Conservation (phyloP, 768 basidiomycete species). For the Dentipellis sp. region DNA sequence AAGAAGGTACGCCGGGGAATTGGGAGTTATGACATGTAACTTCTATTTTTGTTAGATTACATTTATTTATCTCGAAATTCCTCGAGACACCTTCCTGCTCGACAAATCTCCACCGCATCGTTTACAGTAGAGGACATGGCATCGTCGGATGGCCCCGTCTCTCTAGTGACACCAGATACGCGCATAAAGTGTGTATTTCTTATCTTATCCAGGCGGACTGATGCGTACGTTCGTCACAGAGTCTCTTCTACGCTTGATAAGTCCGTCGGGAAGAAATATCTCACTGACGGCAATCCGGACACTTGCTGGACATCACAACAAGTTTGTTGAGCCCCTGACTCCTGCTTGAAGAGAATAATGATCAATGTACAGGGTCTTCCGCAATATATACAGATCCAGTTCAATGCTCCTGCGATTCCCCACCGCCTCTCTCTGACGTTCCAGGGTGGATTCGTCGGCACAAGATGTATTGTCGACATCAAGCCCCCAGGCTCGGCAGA, state of each 20-base stretch:
- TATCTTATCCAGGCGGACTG: too few species aligned
- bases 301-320: conserved; percentile 84
- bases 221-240: conserved; percentile 26
- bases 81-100: not conserved
- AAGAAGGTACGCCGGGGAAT: not conserved
- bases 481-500: conserved; percentile 20
- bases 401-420: conserved; percentile 43
- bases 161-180: conserved; percentile 11
- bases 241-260: conserved; percentile 78
- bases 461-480: conserved; percentile 31
- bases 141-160: not conserved
- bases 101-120: not conserved
- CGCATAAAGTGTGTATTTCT: conserved; percentile 8
- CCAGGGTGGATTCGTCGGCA: conserved; percentile 84
- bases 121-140: not conserved
- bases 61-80: not conserved
- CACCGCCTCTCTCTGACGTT: conserved; percentile 56
- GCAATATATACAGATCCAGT: conserved; percentile 61
- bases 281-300: conserved; percentile 63
- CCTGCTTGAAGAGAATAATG: not conserved
- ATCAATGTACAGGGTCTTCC: conserved; percentile 50
- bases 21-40: too few species aligned
- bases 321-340: conserved; percentile 27
- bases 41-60: too few species aligned
- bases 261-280: conserved; percentile 57